Conservation (phyloP, 805 yeast genomes). For the Wickerhamomyces kurtzmanii region DNA sequence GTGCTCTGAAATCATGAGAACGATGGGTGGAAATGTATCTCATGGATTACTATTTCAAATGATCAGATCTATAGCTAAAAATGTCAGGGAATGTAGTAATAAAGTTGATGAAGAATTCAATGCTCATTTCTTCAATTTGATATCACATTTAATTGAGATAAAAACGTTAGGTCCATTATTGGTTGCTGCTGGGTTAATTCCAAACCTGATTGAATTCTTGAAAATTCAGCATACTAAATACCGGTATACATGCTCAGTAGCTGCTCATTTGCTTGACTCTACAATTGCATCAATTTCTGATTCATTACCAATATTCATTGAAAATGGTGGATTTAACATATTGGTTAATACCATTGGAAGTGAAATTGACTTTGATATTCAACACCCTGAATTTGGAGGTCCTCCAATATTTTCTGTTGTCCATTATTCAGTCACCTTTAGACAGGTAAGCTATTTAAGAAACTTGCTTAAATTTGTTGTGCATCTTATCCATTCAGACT, state of each 20-base stretch:
- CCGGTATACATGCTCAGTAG: slow-evolving; percentile 52
- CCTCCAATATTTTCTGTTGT: slow-evolving; percentile 43
- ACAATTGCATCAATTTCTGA: slow-evolving; percentile 32
- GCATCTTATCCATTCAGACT: slow-evolving; percentile 57
- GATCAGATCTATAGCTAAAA: slow-evolving; percentile 50
- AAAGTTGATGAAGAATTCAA: slow-evolving; percentile 37
- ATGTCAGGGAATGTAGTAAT: slow-evolving; percentile 29
- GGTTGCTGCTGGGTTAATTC: slow-evolving; percentile 68
- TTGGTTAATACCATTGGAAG: slow-evolving; percentile 50
- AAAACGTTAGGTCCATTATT: slow-evolving; percentile 46
- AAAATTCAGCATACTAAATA: slow-evolving; percentile 38
- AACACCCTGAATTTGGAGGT: slow-evolving; percentile 47
- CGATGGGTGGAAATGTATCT: slow-evolving; percentile 76
- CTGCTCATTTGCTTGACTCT: slow-evolving; percentile 45
- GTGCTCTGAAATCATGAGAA: slow-evolving; percentile 68
- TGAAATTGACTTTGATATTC: slow-evolving; percentile 58
- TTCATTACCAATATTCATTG: slow-evolving; percentile 52
- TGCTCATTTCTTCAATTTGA: slow-evolving; percentile 42
- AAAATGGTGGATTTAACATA: slow-evolving; percentile 52
- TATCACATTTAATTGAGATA: slow-evolving; percentile 52
- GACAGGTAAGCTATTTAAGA: slow-evolving; percentile 51
- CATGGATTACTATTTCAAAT: slow-evolving; percentile 78
- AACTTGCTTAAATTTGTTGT: slow-evolving; percentile 54
- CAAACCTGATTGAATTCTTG: slow-evolving; percentile 54
- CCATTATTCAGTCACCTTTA: slow-evolving; percentile 41